These are phyloP conservation scores for Hypsizygus ulmarius DNA, from an alignment of 1,284 basidiomycete species.

Conservation along the genomic window DNA sequence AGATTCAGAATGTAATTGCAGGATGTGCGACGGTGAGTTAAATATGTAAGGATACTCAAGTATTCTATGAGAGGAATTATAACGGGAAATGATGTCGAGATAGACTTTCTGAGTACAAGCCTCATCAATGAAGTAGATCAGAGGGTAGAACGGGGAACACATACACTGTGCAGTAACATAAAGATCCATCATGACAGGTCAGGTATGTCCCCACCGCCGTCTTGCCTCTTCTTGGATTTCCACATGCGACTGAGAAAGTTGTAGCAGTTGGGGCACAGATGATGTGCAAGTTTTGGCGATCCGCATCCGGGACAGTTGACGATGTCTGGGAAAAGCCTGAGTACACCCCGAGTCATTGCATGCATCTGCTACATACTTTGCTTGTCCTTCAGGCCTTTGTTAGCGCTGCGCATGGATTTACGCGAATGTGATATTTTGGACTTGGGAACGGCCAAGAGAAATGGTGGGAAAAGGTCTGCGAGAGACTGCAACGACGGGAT, in stretches of 20 bases:
- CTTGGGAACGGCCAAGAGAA: conserved; percentile 92
- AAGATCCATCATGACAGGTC: conserved; percentile 32
- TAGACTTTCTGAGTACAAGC: too few species aligned
- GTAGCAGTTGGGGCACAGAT: conserved; percentile 87
- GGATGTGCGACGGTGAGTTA: neutral
- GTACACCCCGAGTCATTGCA: conserved; percentile 5
- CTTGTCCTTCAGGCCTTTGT: conserved; percentile 95
- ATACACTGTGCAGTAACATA: neutral
- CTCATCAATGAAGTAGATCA: too few species aligned
- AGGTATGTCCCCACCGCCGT: conserved; percentile 25
- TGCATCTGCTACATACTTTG: conserved; percentile 58
- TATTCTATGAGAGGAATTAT: neutral
- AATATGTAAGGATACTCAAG: neutral
- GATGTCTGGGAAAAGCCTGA: conserved; percentile 58
- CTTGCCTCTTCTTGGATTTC: conserved; percentile 43
- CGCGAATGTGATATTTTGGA: conserved; percentile 91
- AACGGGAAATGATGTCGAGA: too few species aligned
- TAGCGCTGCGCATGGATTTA: conserved; percentile 92
- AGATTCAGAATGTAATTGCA: conserved; percentile 1
- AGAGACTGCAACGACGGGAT: conserved; percentile 58
- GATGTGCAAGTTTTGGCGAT: conserved; percentile 83
- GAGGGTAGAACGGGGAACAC: neutral
- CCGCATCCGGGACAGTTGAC: conserved; percentile 94
- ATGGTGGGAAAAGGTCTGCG: conserved; percentile 82
- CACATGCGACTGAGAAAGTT: conserved; percentile 70